Evolutionary conservation across 805 yeast genomes (phyloP).

Genomic region (Saturnispora mendoncae): DNA sequence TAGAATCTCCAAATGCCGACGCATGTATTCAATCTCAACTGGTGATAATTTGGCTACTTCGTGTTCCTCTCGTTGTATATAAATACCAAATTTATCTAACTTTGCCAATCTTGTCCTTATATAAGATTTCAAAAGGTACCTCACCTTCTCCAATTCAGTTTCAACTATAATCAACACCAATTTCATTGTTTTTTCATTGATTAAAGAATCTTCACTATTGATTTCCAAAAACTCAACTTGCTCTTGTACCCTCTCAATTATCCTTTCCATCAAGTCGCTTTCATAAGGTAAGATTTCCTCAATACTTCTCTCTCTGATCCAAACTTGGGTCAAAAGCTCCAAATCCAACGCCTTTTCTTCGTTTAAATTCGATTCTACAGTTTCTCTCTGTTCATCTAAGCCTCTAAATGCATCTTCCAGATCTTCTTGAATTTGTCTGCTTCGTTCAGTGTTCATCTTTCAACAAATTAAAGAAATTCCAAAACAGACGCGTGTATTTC

Average conservation of each 20-base stretch:
- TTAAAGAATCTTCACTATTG: conserved; percentile 69
- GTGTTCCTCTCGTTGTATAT: conserved; percentile 39
- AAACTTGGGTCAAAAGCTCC: conserved; percentile 44
- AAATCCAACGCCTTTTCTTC: conserved; percentile 30
- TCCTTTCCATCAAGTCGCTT: conserved; percentile 44
- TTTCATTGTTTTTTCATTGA: conserved; percentile 57
- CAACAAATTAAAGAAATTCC: neutral
- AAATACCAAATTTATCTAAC: conserved; percentile 61
- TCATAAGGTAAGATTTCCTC: conserved; percentile 84
- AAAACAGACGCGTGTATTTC: conserved; percentile 1
- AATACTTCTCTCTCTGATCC: conserved; percentile 79
- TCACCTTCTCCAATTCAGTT: conserved; percentile 82
- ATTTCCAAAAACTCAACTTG: conserved; percentile 72
- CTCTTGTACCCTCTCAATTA: conserved; percentile 49
- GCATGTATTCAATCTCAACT: conserved; percentile 60
- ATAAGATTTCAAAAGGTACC: conserved; percentile 72
- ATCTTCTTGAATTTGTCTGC: conserved; percentile 25
- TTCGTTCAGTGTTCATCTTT: conserved; percentile 1
- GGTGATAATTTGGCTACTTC: conserved; percentile 38
- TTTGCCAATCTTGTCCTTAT: conserved; percentile 68
- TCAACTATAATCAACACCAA: conserved; percentile 78
- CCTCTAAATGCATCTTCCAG: conserved; percentile 66
- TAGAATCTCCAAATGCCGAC: conserved; percentile 55
- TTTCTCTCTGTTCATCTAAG: conserved; percentile 36
- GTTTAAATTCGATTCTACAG: conserved; percentile 5